Conservation (phyloP, 768 basidiomycete species). For the Panellus pusillus region DNA sequence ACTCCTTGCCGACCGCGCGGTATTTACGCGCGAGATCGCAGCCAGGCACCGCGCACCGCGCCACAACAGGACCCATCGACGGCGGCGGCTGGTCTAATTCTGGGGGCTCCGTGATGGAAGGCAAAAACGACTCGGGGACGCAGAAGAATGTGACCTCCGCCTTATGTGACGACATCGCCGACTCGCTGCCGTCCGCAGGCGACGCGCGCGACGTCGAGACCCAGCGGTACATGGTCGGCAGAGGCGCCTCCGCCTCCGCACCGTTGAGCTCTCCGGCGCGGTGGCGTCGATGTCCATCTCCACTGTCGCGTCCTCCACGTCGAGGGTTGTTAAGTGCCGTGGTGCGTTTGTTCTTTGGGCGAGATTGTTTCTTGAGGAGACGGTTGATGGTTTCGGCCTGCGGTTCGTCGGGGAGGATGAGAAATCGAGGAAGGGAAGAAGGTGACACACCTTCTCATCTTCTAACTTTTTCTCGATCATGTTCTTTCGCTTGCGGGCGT, state of each 20-base stretch:
- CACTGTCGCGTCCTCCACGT: constrained; percentile 14
- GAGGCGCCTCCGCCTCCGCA: constrained; percentile 13
- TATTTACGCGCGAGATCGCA: constrained; percentile 44
- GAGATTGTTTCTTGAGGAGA: constrained; percentile 59
- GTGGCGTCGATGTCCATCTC: constrained; percentile 37
- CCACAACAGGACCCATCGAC: background rate
- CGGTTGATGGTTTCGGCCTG: constrained; percentile 66
- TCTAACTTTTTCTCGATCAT: constrained; percentile 60
- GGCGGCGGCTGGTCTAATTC: constrained; percentile 2
- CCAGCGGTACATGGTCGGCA: constrained; percentile 51
- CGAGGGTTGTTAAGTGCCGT: constrained; percentile 32
- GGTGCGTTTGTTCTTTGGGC: constrained; percentile 43
- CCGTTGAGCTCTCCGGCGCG: constrained; percentile 3
- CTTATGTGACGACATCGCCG: background rate
- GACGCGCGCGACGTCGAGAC: constrained; percentile 39
- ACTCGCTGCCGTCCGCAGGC: constrained; percentile 4
- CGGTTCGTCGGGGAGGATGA: background rate
- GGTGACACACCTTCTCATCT: constrained; percentile 50
- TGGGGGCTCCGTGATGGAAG: background rate
- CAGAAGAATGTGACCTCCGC: constrained; percentile 1
- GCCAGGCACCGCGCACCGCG: constrained; percentile 43
- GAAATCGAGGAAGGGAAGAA: background rate
- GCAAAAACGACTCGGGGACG: constrained; percentile 15
- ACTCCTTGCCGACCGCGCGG: constrained; percentile 42
- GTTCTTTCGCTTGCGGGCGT: constrained; percentile 57